Evolutionary conservation across 163 green algal species (phyloP).

Genomic region (Chlorella variabilis): DNA sequence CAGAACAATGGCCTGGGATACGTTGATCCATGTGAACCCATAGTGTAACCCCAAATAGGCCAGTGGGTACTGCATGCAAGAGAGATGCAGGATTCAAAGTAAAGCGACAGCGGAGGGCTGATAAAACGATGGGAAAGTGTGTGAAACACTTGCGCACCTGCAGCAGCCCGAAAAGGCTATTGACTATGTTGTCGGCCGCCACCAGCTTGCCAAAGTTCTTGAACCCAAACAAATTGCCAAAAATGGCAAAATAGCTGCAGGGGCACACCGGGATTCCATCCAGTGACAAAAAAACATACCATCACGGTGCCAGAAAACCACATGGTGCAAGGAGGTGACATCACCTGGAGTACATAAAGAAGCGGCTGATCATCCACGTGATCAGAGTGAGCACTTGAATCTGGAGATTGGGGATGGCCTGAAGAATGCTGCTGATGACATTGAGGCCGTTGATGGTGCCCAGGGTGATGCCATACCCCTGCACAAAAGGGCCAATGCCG

Average conservation of each 20-base stretch:
- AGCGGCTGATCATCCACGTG: constrained; percentile 62
- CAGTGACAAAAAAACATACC: background rate
- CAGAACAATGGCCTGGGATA: constrained; percentile 55
- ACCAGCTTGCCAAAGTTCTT: constrained; percentile 72
- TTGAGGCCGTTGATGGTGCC: constrained; percentile 64
- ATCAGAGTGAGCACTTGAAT: constrained; percentile 66
- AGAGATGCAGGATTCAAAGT: no score
- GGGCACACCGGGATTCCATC: background rate
- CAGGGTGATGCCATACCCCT: constrained; percentile 70
- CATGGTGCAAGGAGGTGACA: background rate
- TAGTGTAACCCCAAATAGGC: constrained; percentile 58
- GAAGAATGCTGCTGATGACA: constrained; percentile 53
- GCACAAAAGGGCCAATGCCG: constrained; percentile 6
- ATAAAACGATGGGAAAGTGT: no score
- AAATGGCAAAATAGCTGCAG: constrained; percentile 72
- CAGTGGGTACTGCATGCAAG: constrained; percentile 67
- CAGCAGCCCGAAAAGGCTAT: constrained; percentile 63
- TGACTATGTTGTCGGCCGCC: constrained; percentile 74
- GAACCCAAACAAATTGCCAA: constrained; percentile 71
- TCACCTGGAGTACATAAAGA: constrained; percentile 70
- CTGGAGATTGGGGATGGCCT: constrained; percentile 60
- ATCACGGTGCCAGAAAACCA: background rate
- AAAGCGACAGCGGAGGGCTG: no score
- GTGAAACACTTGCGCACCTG: constrained; percentile 21
- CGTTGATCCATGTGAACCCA: constrained; percentile 68